These are phyloP conservation scores for Ephemerocybe angulata DNA, from an alignment of 768 basidiomycete genomes.

Conservation along the genomic window DNA sequence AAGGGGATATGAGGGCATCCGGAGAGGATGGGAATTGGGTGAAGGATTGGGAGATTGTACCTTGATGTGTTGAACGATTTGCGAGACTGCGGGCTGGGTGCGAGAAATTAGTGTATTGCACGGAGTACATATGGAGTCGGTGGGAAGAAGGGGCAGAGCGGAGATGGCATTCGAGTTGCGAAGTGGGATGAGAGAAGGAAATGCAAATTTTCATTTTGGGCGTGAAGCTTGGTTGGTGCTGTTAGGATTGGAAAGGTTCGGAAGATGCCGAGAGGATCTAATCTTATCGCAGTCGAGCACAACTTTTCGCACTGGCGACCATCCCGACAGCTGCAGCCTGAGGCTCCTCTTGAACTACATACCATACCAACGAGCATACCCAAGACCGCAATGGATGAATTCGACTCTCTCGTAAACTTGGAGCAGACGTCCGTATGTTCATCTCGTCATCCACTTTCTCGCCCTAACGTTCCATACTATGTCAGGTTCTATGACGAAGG, in stretches of 20 bases:
- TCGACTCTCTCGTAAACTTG: slow-evolving; percentile 8
- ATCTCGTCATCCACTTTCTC: background rate
- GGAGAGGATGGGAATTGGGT: background rate
- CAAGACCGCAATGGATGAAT: background rate
- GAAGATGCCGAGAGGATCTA: background rate
- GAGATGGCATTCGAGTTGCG: background rate
- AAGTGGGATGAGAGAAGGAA: background rate
- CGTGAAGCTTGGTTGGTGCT: background rate
- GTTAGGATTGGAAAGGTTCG: background rate
- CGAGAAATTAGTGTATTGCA: background rate
- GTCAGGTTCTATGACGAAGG: slow-evolving; percentile 78
- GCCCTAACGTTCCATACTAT: background rate
- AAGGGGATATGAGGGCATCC: background rate
- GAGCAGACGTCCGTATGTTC: slow-evolving; percentile 6
- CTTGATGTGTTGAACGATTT: background rate
- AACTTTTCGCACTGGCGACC: no score
- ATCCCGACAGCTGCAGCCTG: no score
- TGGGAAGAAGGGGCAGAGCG: background rate
- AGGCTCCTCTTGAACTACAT: background rate
- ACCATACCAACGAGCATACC: background rate
- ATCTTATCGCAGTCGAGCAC: no score
- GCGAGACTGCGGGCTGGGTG: background rate
- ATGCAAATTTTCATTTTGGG: background rate
- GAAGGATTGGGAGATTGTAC: background rate
- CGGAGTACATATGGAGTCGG: background rate